A percentile compares a stretch with the other conserved stretches of the same genome.
These are phyloP conservation scores for Aspergillus niger DNA, from an alignment of 2,329 filamentous ascomycete species.

Conservation along the genomic window DNA sequence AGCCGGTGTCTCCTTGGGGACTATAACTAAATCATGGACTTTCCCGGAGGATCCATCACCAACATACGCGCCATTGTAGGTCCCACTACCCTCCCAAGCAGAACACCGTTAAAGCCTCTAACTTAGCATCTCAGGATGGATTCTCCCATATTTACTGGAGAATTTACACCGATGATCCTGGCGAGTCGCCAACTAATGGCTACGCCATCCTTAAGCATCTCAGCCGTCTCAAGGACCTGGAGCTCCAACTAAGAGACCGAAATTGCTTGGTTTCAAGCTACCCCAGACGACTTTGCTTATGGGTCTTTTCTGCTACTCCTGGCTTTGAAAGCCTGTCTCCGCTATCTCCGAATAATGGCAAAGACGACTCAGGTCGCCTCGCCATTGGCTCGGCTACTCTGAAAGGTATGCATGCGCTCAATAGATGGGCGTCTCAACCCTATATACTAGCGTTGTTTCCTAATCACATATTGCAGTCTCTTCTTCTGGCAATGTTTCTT, in stretches of 20 bases:
- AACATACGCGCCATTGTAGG: constrained; percentile 47
- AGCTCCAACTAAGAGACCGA: constrained; percentile 38
- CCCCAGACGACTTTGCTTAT: constrained; percentile 41
- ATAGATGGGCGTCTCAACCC: not conserved
- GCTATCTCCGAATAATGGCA: constrained; percentile 28
- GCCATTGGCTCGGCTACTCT: constrained; percentile 33
- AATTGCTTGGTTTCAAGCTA: constrained; percentile 43
- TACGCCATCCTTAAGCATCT: constrained; percentile 41
- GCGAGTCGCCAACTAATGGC: constrained; percentile 38
- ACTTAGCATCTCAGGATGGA: constrained; percentile 38
- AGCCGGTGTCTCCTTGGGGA: constrained; percentile 28
- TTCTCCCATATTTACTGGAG: constrained; percentile 48
- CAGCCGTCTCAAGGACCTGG: constrained; percentile 42
- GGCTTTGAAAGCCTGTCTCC: constrained; percentile 39
- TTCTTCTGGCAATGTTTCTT: constrained; percentile 38
- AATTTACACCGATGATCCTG: constrained; percentile 43
- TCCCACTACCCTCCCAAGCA: constrained; percentile 12
- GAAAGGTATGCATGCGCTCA: constrained; percentile 31
- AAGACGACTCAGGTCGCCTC: constrained; percentile 33
- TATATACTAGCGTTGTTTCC: not conserved
- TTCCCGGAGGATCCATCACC: constrained; percentile 45
- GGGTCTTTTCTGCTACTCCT: constrained; percentile 44
- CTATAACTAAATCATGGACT: constrained; percentile 43
- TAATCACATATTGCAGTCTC: constrained; percentile 29
- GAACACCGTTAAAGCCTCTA: constrained; percentile 18